phyloP scores from a whole-genome alignment of 2,329 filamentous ascomycete species.

The Neurospora sp. region DNA sequence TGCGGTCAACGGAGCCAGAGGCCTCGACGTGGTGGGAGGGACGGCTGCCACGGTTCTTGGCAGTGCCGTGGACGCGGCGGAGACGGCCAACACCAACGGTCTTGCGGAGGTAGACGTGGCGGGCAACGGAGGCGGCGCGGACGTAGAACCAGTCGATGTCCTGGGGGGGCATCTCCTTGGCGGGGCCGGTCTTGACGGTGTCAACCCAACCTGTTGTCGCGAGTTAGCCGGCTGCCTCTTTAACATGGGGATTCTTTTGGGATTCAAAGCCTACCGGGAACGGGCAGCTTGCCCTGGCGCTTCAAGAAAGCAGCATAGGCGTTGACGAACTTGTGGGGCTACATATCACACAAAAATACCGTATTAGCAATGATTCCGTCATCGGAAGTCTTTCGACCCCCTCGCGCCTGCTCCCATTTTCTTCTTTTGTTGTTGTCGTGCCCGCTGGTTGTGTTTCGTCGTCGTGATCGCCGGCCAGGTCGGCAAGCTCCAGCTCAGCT shows the following conservation, averaged over 20 bases:
- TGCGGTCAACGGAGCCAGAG: constrained; percentile 91
- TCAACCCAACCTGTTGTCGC: constrained; percentile 78
- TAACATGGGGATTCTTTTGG: neutral
- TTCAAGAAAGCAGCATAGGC: constrained; percentile 85
- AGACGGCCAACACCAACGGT: constrained; percentile 97
- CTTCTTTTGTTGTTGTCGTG: constrained; percentile 20
- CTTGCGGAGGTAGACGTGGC: constrained; percentile 99
- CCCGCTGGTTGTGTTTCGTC: constrained; percentile 6
- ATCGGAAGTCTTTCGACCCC: constrained; percentile 63
- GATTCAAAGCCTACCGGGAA: constrained; percentile 58
- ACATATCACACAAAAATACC: constrained; percentile 29
- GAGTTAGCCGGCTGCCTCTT: neutral
- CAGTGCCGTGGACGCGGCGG: constrained; percentile 88
- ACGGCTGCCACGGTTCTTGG: constrained; percentile 92
- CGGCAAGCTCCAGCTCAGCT: constrained; percentile 4
- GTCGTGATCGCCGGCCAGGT: constrained; percentile 13
- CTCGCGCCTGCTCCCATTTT: constrained; percentile 55
- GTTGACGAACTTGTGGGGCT: constrained; percentile 84
- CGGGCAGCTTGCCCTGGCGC: constrained; percentile 86
- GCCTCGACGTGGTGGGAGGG: constrained; percentile 94
- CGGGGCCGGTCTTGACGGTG: constrained; percentile 95
- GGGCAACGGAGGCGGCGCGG: constrained; percentile 88
- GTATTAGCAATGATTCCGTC: constrained; percentile 62
- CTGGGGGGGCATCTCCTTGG: constrained; percentile 97
- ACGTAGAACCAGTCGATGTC: constrained; percentile 94